phyloP scores from a whole-genome alignment of 768 basidiomycete species.

The Imleria badia region DNA sequence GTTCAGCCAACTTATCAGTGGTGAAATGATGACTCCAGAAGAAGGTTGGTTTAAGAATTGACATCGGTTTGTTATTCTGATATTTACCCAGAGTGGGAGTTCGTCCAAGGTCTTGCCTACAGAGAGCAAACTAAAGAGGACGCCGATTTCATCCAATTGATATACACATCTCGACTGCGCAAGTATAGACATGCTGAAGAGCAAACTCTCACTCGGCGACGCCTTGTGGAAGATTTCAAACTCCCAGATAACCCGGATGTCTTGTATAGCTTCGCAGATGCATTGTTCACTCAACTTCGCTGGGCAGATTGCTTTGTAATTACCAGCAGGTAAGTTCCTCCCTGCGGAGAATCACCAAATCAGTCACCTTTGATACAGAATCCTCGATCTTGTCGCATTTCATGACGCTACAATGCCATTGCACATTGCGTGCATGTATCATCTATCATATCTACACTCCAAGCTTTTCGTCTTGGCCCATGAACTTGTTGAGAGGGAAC shows the following conservation, averaged over 20 bases:
- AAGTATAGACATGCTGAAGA: slow-evolving; percentile 87
- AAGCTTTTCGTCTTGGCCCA: slow-evolving; percentile 95
- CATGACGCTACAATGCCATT: slow-evolving; percentile 90
- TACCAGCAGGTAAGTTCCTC: slow-evolving; percentile 62
- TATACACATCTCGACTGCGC: slow-evolving; percentile 88
- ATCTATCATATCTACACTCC: slow-evolving; percentile 87
- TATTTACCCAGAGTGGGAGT: slow-evolving; percentile 84
- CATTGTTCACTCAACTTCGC: slow-evolving; percentile 81
- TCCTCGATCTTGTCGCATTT: slow-evolving; percentile 78
- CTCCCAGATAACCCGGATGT: slow-evolving; percentile 93
- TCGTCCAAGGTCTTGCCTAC: slow-evolving; percentile 83
- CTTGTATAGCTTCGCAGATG: slow-evolving; percentile 86
- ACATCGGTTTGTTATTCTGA: slow-evolving; percentile 2
- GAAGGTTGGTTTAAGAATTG: slow-evolving; percentile 67
- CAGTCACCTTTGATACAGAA: slow-evolving; percentile 46
- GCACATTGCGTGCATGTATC: slow-evolving; percentile 98
- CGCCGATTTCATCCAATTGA: slow-evolving; percentile 87
- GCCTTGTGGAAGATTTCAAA: slow-evolving; percentile 80
- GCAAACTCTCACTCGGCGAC: slow-evolving; percentile 74
- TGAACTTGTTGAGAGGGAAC: slow-evolving; percentile 92
- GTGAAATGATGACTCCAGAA: slow-evolving; percentile 94
- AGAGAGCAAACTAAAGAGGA: slow-evolving; percentile 82
- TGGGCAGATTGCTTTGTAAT: slow-evolving; percentile 95
- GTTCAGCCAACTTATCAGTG: slow-evolving; percentile 84
- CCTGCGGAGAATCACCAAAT: not conserved